Evolutionary conservation across 2,329 filamentous ascomycete genomes (phyloP).

Genomic region (Ceratocystis albifundus): DNA sequence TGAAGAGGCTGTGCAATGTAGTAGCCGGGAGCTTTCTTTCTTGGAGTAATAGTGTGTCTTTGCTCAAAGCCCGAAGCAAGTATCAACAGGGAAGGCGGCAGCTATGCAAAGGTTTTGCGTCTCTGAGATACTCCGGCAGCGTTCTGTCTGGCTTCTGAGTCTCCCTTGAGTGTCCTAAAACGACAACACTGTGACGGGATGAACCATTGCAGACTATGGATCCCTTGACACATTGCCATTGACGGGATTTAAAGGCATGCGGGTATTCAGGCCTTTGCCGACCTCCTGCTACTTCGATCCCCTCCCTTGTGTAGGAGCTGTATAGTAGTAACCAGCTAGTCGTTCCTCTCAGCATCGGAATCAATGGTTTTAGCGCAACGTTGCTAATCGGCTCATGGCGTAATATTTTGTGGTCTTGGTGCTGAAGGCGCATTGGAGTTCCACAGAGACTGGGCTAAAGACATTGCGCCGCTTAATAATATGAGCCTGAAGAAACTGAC

Average conservation of each 20-base stretch:
- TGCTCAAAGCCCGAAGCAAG: not conserved
- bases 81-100: not conserved
- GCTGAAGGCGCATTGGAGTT: not conserved
- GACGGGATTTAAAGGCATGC: conserved; percentile 1
- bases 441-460: not conserved
- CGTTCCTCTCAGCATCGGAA: not conserved
- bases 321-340: not conserved
- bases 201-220: conserved; percentile 3
- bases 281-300: not conserved
- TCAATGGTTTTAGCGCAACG: not conserved
- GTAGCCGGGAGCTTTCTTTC: not conserved
- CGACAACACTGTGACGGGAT: not conserved
- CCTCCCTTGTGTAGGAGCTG: not conserved
- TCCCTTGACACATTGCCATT: not conserved
- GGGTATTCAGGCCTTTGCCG: not conserved
- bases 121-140: not conserved
- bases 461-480: too few relatives aligned
- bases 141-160: conserved; percentile 1
- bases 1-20: not conserved
- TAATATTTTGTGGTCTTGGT: not conserved
- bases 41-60: not conserved
- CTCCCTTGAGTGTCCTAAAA: conserved; percentile 4
- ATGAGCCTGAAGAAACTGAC: too few relatives aligned
- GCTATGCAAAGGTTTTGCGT: not conserved
- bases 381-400: not conserved